Evolutionary conservation across 2,329 filamentous ascomycete genomes (phyloP).

Genomic region (Colletotrichum tabaci): DNA sequence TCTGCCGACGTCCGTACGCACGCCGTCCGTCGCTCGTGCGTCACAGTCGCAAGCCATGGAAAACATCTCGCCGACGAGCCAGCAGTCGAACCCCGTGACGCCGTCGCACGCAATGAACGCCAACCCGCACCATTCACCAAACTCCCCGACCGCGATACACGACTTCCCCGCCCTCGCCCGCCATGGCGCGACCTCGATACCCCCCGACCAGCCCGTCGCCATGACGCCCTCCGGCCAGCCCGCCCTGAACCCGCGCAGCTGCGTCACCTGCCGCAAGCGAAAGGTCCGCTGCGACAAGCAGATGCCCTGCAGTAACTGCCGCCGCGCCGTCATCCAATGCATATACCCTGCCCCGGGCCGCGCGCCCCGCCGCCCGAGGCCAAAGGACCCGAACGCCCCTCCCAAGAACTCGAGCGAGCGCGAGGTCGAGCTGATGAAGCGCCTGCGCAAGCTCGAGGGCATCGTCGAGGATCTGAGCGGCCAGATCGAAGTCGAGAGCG

Average conservation of each 20-base stretch:
- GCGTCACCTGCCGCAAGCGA: slow-evolving; percentile 66
- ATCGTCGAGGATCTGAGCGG: slow-evolving; percentile 80
- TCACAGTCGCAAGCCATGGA: slow-evolving; percentile 13
- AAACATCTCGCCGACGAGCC: slow-evolving; percentile 29
- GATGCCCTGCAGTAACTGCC: slow-evolving; percentile 83
- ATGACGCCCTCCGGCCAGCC: slow-evolving; percentile 46
- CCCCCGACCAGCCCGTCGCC: slow-evolving; percentile 42
- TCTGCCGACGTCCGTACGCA: neutral
- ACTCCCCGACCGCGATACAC: slow-evolving; percentile 30
- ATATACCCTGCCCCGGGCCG: slow-evolving; percentile 82
- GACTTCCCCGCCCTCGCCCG: slow-evolving; percentile 35
- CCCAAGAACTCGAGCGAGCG: slow-evolving; percentile 73
- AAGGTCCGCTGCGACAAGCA: slow-evolving; percentile 86
- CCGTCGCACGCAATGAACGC: slow-evolving; percentile 21
- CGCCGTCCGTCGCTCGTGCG: neutral
- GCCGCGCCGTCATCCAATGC: slow-evolving; percentile 78
- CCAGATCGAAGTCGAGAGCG: slow-evolving; percentile 70
- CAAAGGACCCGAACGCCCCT: slow-evolving; percentile 75
- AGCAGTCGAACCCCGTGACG: slow-evolving; percentile 33
- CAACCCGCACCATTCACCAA: slow-evolving; percentile 37
- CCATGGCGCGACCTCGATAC: slow-evolving; percentile 39
- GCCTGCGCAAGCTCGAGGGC: slow-evolving; percentile 80
- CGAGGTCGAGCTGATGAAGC: slow-evolving; percentile 79
- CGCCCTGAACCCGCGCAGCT: slow-evolving; percentile 63
- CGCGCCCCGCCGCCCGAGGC: slow-evolving; percentile 76